A percentile compares a stretch with the other conserved stretches of the same genome.
phyloP scores from a whole-genome alignment of 192 early-diverging fungal genomes.

The Radiomyces spectabilis region DNA sequence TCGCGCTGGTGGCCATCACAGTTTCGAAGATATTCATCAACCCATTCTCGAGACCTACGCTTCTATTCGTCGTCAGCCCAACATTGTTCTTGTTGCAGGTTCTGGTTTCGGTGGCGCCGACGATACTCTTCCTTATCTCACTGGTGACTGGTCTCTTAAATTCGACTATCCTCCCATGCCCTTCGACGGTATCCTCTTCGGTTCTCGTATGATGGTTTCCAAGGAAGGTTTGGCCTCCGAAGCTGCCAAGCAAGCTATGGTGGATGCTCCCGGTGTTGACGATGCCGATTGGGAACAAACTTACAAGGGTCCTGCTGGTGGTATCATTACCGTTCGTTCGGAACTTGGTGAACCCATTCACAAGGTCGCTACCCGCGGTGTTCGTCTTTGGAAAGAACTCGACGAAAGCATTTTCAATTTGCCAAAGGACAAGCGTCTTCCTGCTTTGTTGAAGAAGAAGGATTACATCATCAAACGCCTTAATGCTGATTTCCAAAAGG shows the following conservation, averaged over 20 bases:
- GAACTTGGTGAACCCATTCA: constrained; percentile 94
- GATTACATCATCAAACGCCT: constrained; percentile 81
- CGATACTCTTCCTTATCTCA: constrained; percentile 84
- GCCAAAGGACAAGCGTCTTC: constrained; percentile 73
- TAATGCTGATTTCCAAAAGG: constrained; percentile 87
- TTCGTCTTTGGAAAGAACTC: constrained; percentile 72
- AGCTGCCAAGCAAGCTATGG: constrained; percentile 84
- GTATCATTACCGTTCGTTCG: constrained; percentile 79
- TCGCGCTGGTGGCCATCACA: constrained; percentile 93
- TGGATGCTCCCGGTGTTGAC: constrained; percentile 66
- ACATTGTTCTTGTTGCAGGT: constrained; percentile 84
- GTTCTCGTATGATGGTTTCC: constrained; percentile 95
- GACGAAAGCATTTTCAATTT: constrained; percentile 72
- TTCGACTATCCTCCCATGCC: constrained; percentile 90
- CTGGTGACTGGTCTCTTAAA: constrained; percentile 82
- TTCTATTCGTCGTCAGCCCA: constrained; percentile 69
- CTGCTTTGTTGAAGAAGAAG: constrained; percentile 69
- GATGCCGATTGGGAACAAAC: constrained; percentile 84
- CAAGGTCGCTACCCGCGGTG: constrained; percentile 81
- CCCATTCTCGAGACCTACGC: constrained; percentile 85
- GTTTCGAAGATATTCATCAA: constrained; percentile 91
- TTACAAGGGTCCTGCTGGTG: constrained; percentile 66
- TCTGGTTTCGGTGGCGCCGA: constrained; percentile 85
- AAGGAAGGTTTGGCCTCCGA: constrained; percentile 75
- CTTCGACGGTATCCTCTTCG: constrained; percentile 89